Base-by-base conservation (phyloP, 2,329 filamentous ascomycete species). In the Simplicillium aogashimaense region DNA sequence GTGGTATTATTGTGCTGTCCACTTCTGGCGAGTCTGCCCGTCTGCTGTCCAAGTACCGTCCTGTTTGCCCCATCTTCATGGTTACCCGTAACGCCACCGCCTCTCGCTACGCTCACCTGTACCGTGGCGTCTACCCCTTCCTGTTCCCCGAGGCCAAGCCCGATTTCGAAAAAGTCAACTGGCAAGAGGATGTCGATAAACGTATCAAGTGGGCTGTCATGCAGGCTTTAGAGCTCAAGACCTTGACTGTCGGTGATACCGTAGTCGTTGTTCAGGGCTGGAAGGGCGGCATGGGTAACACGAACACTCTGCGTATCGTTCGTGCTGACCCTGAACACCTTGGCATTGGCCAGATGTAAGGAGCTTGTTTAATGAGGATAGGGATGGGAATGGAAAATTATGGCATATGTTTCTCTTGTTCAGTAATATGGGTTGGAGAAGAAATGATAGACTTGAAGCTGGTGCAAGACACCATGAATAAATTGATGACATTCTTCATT, bases 21-120 rank as follows among this genome's bases (percentile, higher is more conserved):
- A 98, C 92, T 40, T 94, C 89, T 51, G 92, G 92, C 59, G 86
- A 86, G 58, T 95, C 90, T 50, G 92, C 92, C 45, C 88, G 92
- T 56, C 81, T 97, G 47, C 75, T 97, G 51, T 94, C 90, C 72
- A 98, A 98, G 74, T 98, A 95, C 74, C 86, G 92, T 58, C 92
- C 92, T 38, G 89, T 97, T 49, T 97, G 90, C 78, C 92, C 92
- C 54, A 95, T 98, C 70, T 90, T 98, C 74, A 97, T 97, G 90
- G 86, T 98, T 49, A 95, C 90, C 49, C 83, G 92, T 55, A 95
- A 84, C 63, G 68, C 79, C 37, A 79, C 76, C 50, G 86, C 92
- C 39, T 84, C 88, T 45, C 78, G 92, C 67, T 97, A 92, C 66
- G 84, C 81, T 51, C 92, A 98, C 66, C 69, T 98, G 63, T 97